phyloP scores from a whole-genome alignment of 495 filamentous ascomycete genomes.

The Barbatosphaeria neglecta region DNA sequence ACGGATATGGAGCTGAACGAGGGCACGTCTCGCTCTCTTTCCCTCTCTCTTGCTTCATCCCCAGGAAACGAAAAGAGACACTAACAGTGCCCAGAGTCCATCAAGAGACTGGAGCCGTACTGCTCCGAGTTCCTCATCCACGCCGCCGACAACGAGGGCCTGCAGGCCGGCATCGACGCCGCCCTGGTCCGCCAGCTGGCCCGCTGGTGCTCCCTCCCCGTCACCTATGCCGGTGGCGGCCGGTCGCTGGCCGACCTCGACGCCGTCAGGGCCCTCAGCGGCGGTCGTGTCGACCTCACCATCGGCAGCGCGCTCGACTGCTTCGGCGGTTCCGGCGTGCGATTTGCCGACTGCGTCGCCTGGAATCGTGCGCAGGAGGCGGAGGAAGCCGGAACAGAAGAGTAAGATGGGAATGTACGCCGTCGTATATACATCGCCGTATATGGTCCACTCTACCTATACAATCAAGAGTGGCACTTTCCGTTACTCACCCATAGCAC shows the following conservation, averaged over 20 bases:
- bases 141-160: conserved; percentile 94
- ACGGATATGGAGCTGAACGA: conserved; percentile 88
- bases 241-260: conserved; percentile 68
- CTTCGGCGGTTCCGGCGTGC: conserved; percentile 80
- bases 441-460: too few species aligned
- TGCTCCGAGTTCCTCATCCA: conserved; percentile 96
- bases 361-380: conserved; percentile 56
- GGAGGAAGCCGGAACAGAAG: background rate
- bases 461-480: too few species aligned
- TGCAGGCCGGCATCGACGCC: conserved; percentile 84
- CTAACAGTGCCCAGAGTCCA: conserved; percentile 46
- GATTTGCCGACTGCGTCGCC: conserved; percentile 72
- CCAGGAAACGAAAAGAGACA: background rate
- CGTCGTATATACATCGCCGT: too few species aligned
- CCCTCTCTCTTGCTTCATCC: background rate
- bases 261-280: conserved; percentile 61
- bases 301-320: conserved; percentile 95
- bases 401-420: too few species aligned
- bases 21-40: conserved; percentile 39
- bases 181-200: conserved; percentile 65
- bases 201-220: conserved; percentile 76
- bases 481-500: too few species aligned
- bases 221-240: conserved; percentile 95
- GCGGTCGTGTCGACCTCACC: conserved; percentile 79
- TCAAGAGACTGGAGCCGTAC: conserved; percentile 68